Base-by-base conservation (phyloP, 2,329 filamentous ascomycete genomes). In the Talaromyces piceae region DNA sequence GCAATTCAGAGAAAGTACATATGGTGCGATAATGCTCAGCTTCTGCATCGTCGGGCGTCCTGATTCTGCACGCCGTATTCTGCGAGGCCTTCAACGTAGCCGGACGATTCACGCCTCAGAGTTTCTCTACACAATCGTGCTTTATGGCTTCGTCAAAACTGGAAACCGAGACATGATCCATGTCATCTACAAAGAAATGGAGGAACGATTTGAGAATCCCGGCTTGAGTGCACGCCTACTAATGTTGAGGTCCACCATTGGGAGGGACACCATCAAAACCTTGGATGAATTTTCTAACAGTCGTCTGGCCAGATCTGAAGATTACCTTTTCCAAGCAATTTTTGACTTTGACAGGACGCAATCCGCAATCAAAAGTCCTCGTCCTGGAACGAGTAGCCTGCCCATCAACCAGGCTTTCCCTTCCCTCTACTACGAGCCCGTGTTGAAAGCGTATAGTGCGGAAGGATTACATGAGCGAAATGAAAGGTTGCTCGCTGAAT, bases 11-110 rank as follows among this genome's bases (percentile, higher is more conserved):
- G 69, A 65, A 3, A 73, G 77, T 63, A 84, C 83, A 1, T 85
- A 83, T 61, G 76, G 74, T 43, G 77, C 81, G 45, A 64, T 86
- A 37, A 83, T 87, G 74, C 75, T 79, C 49, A 73, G 74, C 25
- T 65, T 86, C 45, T 69, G 74, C 7, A 67, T 78, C 51, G 65
- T 76, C 44, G 72, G 74, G 47, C 75, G 78, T 56, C 76, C 81
- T 5, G 70, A 77, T 54, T 72, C 75, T 45, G 83, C 83, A 3
- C 76, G 73, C 52, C 73, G 73, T 44, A 76, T 86, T 45, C 62
- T 74, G 16, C 58, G 65, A 47, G 61, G 59, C 6, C 63, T 74
- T 50, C 69, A 73, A 51, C 58, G 65, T 52, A 67, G 63, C 50
- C 60, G 59, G 25, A 57, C 59, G n/a, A 61, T 75, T 18, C 60